These are phyloP conservation scores for Cicer cuneatum DNA, from an alignment of 306 rosid species.

Conservation along the genomic window DNA sequence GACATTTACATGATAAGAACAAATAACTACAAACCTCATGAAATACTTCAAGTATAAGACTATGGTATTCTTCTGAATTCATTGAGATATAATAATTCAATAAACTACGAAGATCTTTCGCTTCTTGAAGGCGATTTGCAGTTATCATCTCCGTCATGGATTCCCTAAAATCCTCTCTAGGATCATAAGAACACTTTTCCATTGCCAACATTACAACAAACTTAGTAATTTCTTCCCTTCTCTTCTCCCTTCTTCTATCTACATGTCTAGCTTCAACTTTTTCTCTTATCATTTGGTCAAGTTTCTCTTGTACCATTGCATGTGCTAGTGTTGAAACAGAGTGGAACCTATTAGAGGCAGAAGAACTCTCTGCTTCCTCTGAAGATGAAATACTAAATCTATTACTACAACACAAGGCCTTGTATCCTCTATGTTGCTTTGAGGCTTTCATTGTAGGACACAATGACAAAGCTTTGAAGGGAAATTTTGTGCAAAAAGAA, in stretches of 20 bases:
- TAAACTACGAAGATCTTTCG: slow-evolving; percentile 77
- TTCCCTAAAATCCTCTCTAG: slow-evolving; percentile 80
- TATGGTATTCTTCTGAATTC: slow-evolving; percentile 69
- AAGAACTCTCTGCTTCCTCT: slow-evolving; percentile 73
- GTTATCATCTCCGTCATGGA: slow-evolving; percentile 86
- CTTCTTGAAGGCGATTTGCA: slow-evolving; percentile 66
- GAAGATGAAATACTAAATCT: slow-evolving; percentile 86
- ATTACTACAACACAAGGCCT: slow-evolving; percentile 70
- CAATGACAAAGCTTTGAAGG: slow-evolving; percentile 53
- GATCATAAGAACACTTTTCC: slow-evolving; percentile 83
- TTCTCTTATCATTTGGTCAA: slow-evolving; percentile 83
- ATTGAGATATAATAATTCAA: slow-evolving; percentile 85
- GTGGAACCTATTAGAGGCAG: slow-evolving; percentile 64
- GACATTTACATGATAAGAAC: slow-evolving; percentile 67
- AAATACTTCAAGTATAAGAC: slow-evolving; percentile 69
- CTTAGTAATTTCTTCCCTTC: slow-evolving; percentile 58
- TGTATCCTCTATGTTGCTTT: slow-evolving; percentile 65
- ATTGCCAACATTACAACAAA: slow-evolving; percentile 84
- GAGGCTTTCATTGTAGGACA: slow-evolving; percentile 60
- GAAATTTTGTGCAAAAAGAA: slow-evolving; percentile 40
- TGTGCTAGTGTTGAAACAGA: slow-evolving; percentile 85
- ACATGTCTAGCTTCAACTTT: slow-evolving; percentile 52
- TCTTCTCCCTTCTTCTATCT: slow-evolving; percentile 61
- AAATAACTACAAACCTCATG: slow-evolving; percentile 77
- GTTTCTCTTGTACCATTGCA: slow-evolving; percentile 96